Conservation (phyloP, 2,329 filamentous ascomycete species). For the Scedosporium dehoogii region DNA sequence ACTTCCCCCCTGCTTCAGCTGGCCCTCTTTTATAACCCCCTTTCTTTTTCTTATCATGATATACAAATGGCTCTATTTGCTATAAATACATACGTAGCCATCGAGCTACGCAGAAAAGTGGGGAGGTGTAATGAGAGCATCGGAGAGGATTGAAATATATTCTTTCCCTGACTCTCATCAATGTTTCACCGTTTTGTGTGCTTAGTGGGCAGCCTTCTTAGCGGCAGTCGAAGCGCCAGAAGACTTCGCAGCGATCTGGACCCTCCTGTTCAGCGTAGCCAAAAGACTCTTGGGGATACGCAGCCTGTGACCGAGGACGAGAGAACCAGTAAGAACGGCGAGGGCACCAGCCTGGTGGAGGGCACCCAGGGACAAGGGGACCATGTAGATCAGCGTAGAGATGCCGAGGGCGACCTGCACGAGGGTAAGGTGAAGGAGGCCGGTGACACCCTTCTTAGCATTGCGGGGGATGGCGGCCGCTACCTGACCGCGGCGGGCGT, state of each 20-base stretch:
- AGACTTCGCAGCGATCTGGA: slow-evolving; percentile 16
- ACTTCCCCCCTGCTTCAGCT: too few species aligned
- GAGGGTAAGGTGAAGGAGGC: slow-evolving; percentile 72
- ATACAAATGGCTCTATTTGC: neutral
- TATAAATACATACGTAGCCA: neutral
- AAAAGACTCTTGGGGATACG: slow-evolving; percentile 61
- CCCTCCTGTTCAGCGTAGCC: slow-evolving; percentile 44
- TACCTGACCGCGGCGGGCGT: slow-evolving; percentile 57
- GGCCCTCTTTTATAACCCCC: too few species aligned
- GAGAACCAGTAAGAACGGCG: slow-evolving; percentile 70
- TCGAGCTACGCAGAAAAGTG: neutral
- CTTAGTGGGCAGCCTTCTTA: slow-evolving; percentile 9
- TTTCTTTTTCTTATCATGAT: too few species aligned
- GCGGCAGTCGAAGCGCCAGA: slow-evolving; percentile 1
- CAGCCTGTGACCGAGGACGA: slow-evolving; percentile 69
- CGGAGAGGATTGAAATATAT: too few species aligned
- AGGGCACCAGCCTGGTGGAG: slow-evolving; percentile 88
- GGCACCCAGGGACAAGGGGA: slow-evolving; percentile 78
- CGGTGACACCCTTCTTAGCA: slow-evolving; percentile 60
- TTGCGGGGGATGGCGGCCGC: slow-evolving; percentile 49
- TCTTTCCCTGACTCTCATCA: neutral
- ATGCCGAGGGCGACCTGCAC: slow-evolving; percentile 83
- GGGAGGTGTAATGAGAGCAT: neutral
- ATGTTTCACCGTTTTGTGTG: neutral
- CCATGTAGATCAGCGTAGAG: slow-evolving; percentile 83